These are phyloP conservation scores for Cinnamomum micranthum DNA, from an alignment of 164 flowering plant genomes.

Conservation along the genomic window DNA sequence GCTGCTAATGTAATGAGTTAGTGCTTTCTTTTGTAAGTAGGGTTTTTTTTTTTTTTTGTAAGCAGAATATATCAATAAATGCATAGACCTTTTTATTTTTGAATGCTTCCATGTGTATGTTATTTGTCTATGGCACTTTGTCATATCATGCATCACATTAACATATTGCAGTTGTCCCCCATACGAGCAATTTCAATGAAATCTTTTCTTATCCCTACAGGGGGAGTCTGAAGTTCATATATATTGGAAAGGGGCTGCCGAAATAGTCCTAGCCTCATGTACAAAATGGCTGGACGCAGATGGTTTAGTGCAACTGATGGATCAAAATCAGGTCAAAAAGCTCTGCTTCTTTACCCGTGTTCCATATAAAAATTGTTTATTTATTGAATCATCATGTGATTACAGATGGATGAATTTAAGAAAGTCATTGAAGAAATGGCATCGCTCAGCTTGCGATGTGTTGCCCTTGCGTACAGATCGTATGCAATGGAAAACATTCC, in stretches of 20 bases:
- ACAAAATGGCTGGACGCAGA: conserved; percentile 47
- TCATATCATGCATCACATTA: no score
- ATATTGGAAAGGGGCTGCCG: conserved; percentile 99
- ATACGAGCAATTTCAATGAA: no score
- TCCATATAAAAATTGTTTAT: not conserved
- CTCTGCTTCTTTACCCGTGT: not conserved
- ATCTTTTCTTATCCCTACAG: conserved; percentile 27
- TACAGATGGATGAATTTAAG: conserved; percentile 47
- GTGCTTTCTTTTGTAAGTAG: no score
- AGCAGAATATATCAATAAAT: no score
- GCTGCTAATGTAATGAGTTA: no score
- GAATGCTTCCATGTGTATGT: no score
- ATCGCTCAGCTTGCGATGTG: conserved; percentile 71
- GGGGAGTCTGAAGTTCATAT: conserved; percentile 62
- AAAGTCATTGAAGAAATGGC: conserved; percentile 88
- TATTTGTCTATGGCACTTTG: no score
- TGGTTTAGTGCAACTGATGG: conserved; percentile 33
- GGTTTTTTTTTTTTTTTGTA: no score
- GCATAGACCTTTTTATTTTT: no score
- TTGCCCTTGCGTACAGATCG: conserved; percentile 73
- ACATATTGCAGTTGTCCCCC: no score
- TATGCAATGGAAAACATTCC: conserved; percentile 56
- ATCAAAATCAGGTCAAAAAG: conserved; percentile 54
- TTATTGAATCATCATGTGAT: not conserved
- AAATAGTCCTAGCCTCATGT: conserved; percentile 72